A percentile compares a stretch with the other conserved stretches of the same genome.
Evolutionary conservation across 2,329 filamentous ascomycete genomes (phyloP).

Genomic region (Claviceps sp.): DNA sequence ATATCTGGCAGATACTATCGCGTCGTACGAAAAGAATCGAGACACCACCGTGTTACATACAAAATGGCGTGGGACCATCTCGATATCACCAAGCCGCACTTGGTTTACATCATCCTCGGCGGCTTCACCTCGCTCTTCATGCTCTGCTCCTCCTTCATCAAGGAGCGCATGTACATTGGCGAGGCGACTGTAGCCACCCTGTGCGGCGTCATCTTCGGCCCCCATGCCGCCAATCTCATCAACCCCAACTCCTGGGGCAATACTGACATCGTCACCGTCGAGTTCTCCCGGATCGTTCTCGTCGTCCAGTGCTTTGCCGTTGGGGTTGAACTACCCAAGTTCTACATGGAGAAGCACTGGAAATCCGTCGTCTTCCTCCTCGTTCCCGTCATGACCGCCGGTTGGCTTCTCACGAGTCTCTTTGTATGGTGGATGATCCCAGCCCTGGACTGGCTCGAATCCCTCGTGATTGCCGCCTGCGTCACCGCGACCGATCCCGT

Average conservation of each 20-base stretch:
- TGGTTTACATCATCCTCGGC: constrained; percentile 97
- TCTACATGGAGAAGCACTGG: constrained; percentile 98
- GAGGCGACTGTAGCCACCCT: constrained; percentile 90
- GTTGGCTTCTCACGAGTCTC: constrained; percentile 84
- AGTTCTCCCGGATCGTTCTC: constrained; percentile 79
- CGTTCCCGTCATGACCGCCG: constrained; percentile 92
- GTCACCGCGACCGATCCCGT: constrained; percentile 97
- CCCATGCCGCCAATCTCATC: constrained; percentile 70
- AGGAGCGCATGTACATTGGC: constrained; percentile 96
- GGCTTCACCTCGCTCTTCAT: constrained; percentile 98
- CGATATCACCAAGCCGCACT: constrained; percentile 80
- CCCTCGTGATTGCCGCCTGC: constrained; percentile 75
- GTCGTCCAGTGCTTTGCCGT: constrained; percentile 90
- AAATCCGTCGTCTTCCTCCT: constrained; percentile 78
- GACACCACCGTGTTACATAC: not conserved
- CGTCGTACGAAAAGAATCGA: too few relatives aligned
- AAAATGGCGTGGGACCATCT: constrained; percentile 68
- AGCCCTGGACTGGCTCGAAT: constrained; percentile 75
- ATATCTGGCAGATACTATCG: too few relatives aligned
- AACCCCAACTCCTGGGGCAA: constrained; percentile 67
- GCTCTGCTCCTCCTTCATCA: constrained; percentile 95
- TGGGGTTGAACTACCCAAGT: constrained; percentile 78
- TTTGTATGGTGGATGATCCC: constrained; percentile 88
- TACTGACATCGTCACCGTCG: constrained; percentile 73
- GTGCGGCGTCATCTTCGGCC: constrained; percentile 79